Evolutionary conservation across 208 protist genomes (phyloP), one percentile per base, ranked within the genome.

Genomic region (Crithidia brevicula): DNA sequence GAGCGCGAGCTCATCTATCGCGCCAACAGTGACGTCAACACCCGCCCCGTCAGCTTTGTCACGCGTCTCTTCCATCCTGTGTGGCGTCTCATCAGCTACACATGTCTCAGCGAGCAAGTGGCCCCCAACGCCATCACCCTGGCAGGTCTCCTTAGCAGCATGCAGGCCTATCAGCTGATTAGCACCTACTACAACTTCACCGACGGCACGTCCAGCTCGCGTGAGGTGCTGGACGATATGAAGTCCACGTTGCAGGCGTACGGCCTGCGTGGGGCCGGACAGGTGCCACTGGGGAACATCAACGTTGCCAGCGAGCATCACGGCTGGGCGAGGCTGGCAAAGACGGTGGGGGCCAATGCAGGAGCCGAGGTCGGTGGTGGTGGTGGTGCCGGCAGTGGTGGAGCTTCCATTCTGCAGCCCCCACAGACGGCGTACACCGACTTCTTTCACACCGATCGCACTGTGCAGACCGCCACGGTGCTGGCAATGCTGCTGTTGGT

Each of bases 61-160:
- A 93, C 90, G 1, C 82, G 84, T n/a, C 33, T 91, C 13, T 86
- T 91, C 23, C 53, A 70, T 43, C 85, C 85, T 4, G 46, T 95
- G 10, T 96, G 89, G 91, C 27, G 61, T 9, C 59, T 72, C 22
- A 76, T 97, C 49, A 89, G 78, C 67, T 38, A 31, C 7, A 60
- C 78, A 34, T 42, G 90, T 16, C 67, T 97, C 27, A 83, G 85
- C 10, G 88, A 92, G n/a, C 79, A 77, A n/a, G 89, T 97, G 16
- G 94, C 94, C 3, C 94, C 94, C 8, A 97, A 97, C 61, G 82
- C 93, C 20, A 92, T 97, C 75, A 96, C 94, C 20, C 54, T 96
- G 25, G 81, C 74, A 6, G 94, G 92, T 3, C 59, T 94, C 6
- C 67, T 97, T 18, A 86, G 82, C 66, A 83, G 77, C 18, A 76